Base-by-base conservation (phyloP, 345 rosid species). In the Gossypium thurberi region DNA sequence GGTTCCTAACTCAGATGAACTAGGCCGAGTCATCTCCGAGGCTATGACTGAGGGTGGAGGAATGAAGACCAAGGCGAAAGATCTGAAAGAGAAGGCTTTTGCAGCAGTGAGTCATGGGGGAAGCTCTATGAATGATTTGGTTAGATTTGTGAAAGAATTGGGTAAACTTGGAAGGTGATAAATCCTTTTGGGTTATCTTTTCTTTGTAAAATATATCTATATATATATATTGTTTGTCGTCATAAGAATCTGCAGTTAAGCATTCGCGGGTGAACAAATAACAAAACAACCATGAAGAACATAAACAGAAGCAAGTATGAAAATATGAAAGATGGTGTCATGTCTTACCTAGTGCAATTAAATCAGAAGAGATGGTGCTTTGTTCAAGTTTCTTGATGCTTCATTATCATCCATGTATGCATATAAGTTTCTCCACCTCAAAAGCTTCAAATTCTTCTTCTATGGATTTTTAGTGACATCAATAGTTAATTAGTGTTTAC, bases 1-100 rank as follows among this genome's bases (percentile, higher is more conserved):
- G n/a, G 91, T 90, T 20, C 94, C 90, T 0, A 84, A 87, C 69
- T 78, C 90, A 60, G 81, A 74, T 3, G 80, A 78, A 72, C 64
- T 90, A 62, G 84, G 78, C 1, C 61, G 55, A 57, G 50, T 58
- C 15, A 84, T 90, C 2, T 74, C 72, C 0, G 84, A 80, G 70
- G 72, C 80, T 0, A 74, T 74, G 75, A 76, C 74, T 1, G 78
- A 72, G 7, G 73, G 10, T 4, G 74, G 47, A 64, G 65, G n/a
- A 15, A 61, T 73, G 37, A 78, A 72, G 78, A 57, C 3, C 26
- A 80, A 61, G 66, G 95, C 85, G 0, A 71, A 51, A 43, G 83
- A 77, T 58, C 68, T 85, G 77, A 77, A 43, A 67, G 75, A 20
- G 1, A 53, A 78, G 64, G 91, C 86, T 2, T 2, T 71, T 43